Evolutionary conservation across 2,329 filamentous ascomycete species (phyloP).

Genomic region (Nemania sp.): DNA sequence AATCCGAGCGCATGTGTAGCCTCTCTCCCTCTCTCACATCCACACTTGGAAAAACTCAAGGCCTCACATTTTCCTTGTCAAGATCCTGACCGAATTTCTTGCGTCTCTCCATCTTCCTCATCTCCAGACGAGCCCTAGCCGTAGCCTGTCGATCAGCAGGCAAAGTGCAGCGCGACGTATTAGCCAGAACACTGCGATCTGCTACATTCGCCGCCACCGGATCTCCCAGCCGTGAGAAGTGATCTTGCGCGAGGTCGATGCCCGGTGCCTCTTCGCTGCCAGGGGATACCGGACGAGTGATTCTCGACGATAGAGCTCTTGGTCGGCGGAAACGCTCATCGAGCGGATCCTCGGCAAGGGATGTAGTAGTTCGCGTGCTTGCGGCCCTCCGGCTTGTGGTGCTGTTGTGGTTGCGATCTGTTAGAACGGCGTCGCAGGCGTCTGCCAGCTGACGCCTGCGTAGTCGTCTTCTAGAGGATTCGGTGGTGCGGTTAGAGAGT

Average conservation of each 20-base stretch:
- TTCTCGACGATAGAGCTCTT: slow-evolving; percentile 32
- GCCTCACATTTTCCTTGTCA: slow-evolving; percentile 53
- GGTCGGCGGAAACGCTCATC: slow-evolving; percentile 27
- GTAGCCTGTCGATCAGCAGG: slow-evolving; percentile 57
- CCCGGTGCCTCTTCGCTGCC: slow-evolving; percentile 40
- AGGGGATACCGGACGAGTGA: slow-evolving; percentile 34
- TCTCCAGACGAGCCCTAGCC: slow-evolving; percentile 58
- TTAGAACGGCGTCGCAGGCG: neutral
- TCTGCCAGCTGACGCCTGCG: slow-evolving; percentile 1
- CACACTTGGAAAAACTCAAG: slow-evolving; percentile 3
- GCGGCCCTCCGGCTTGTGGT: slow-evolving; percentile 8
- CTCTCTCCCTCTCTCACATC: neutral
- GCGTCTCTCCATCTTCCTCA: slow-evolving; percentile 56
- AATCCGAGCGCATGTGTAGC: neutral
- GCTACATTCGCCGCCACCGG: too few species aligned
- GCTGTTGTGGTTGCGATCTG: slow-evolving; percentile 10
- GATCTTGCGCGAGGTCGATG: slow-evolving; percentile 51
- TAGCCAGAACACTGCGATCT: slow-evolving; percentile 40
- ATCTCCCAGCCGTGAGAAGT: slow-evolving; percentile 50
- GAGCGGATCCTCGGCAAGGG: slow-evolving; percentile 22
- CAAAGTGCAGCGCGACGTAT: slow-evolving; percentile 48
- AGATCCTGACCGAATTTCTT: slow-evolving; percentile 29
- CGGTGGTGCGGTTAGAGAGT: slow-evolving; percentile 33
- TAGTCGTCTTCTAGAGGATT: slow-evolving; percentile 21
- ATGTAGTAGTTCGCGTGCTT: slow-evolving; percentile 15